phyloP scores from a whole-genome alignment of 1,284 basidiomycete genomes.

The Golubevia pallescens region DNA sequence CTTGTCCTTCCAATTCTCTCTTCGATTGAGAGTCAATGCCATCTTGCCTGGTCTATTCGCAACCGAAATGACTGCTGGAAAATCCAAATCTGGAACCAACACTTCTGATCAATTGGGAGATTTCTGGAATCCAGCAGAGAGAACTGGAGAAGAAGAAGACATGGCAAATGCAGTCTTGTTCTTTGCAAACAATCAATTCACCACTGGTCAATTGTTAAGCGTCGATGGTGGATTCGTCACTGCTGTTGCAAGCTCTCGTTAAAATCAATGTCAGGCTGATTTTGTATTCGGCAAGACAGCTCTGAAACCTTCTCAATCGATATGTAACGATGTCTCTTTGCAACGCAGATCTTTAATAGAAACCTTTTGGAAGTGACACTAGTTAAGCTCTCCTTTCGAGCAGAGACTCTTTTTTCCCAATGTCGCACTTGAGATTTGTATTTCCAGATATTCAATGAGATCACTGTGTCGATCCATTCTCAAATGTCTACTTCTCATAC shows the following conservation, averaged over 20 bases:
- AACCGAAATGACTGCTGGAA: conserved; percentile 12
- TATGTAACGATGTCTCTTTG: too few species aligned
- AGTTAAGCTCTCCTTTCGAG: too few species aligned
- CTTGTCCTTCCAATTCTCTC: conserved; percentile 23
- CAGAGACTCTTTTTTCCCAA: too few species aligned
- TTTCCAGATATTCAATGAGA: too few species aligned
- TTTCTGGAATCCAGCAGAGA: conserved; percentile 30
- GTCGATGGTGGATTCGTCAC: conserved; percentile 46
- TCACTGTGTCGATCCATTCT: too few species aligned
- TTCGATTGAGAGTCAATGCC: conserved; percentile 33
- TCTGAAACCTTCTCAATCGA: too few species aligned
- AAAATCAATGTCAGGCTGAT: background rate
- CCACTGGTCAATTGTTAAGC: conserved; percentile 35
- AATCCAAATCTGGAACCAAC: conserved; percentile 5
- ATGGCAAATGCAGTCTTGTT: conserved; percentile 37
- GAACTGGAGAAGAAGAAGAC: conserved; percentile 31
- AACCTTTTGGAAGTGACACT: too few species aligned
- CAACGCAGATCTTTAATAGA: too few species aligned
- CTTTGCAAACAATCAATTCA: conserved; percentile 32
- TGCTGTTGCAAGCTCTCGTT: conserved; percentile 18
- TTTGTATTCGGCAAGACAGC: background rate
- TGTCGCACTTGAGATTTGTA: too few species aligned
- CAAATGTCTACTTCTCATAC: too few species aligned
- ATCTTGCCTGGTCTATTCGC: conserved; percentile 45
- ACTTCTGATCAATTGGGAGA: conserved; percentile 16